A percentile compares a stretch with the other conserved stretches of the same genome.
These are phyloP conservation scores for Ogataea nakhonphanomensis DNA, from an alignment of 805 yeast genomes.

Conservation along the genomic window DNA sequence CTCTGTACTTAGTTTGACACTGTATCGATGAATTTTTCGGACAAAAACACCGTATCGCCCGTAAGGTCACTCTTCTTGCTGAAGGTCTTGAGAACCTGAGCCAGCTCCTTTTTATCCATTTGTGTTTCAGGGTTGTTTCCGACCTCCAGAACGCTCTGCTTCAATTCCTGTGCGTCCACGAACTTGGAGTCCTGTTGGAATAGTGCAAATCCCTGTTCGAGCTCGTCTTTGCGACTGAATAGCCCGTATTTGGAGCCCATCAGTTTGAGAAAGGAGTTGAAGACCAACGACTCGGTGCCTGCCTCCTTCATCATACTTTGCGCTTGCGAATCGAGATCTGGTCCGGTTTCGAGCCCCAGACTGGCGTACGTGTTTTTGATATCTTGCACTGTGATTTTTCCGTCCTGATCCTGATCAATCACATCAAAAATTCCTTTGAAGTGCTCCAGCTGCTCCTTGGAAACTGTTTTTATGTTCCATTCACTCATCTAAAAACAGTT, in stretches of 20 bases:
- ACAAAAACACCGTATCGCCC: constrained; percentile 58
- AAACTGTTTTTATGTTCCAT: constrained; percentile 35
- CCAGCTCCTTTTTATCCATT: constrained; percentile 37
- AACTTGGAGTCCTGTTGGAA: constrained; percentile 35
- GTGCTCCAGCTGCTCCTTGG: constrained; percentile 60
- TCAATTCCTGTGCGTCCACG: constrained; percentile 33
- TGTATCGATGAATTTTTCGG: constrained; percentile 56
- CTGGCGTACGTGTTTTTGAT: constrained; percentile 50
- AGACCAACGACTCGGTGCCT: constrained; percentile 41
- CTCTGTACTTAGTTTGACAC: constrained; percentile 17
- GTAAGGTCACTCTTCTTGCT: constrained; percentile 50
- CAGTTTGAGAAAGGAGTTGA: constrained; percentile 61
- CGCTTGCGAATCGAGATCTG: constrained; percentile 30
- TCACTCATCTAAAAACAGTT: not conserved
- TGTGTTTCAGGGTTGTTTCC: constrained; percentile 27
- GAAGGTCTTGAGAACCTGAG: constrained; percentile 51
- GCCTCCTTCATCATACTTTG: constrained; percentile 44
- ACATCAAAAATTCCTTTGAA: constrained; percentile 73
- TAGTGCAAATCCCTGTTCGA: constrained; percentile 56
- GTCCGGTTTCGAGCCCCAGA: constrained; percentile 42
- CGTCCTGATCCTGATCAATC: constrained; percentile 81
- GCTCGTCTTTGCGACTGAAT: constrained; percentile 49
- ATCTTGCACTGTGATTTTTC: constrained; percentile 53
- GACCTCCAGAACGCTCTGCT: constrained; percentile 47
- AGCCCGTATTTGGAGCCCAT: constrained; percentile 53